phyloP scores from a whole-genome alignment of 495 filamentous ascomycete genomes.

The Hypoxylon rickii region DNA sequence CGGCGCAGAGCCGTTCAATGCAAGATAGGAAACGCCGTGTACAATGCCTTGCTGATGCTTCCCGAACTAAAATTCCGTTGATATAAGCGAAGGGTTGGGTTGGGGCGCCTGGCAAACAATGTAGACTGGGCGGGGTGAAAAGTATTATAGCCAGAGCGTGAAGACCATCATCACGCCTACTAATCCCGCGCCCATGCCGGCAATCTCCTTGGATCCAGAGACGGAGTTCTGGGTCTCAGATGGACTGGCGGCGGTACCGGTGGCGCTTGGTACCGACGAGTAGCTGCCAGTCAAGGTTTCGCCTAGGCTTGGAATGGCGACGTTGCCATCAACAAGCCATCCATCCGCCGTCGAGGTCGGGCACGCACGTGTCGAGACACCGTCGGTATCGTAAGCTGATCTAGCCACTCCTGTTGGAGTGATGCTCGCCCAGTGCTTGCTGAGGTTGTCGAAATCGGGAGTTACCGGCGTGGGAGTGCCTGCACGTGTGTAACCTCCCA shows the following conservation, averaged over 20 bases:
- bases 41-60: constrained; percentile 23
- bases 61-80: constrained; percentile 3
- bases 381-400: constrained; percentile 63
- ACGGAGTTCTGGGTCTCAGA: constrained; percentile 42
- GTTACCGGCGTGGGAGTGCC: constrained; percentile 75
- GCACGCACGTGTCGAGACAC: constrained; percentile 67
- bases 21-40: constrained; percentile 27
- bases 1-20: constrained; percentile 17
- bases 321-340: constrained; percentile 74
- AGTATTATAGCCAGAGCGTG: constrained; percentile 53
- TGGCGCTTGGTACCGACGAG: constrained; percentile 34
- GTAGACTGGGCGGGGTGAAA: background rate
- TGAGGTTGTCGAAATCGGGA: constrained; percentile 80
- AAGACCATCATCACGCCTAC: constrained; percentile 60
- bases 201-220: constrained; percentile 53
- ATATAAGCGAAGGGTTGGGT: constrained; percentile 5
- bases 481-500: constrained; percentile 68
- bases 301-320: constrained; percentile 70
- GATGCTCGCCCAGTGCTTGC: constrained; percentile 74
- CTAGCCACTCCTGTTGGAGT: constrained; percentile 68
- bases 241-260: constrained; percentile 28
- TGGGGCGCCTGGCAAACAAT: constrained; percentile 11
- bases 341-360: constrained; percentile 68
- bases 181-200: constrained; percentile 57
- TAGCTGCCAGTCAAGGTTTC: constrained; percentile 48